Base-by-base conservation (phyloP, 805 yeast genomes). In the Teunomyces gatunensis region DNA sequence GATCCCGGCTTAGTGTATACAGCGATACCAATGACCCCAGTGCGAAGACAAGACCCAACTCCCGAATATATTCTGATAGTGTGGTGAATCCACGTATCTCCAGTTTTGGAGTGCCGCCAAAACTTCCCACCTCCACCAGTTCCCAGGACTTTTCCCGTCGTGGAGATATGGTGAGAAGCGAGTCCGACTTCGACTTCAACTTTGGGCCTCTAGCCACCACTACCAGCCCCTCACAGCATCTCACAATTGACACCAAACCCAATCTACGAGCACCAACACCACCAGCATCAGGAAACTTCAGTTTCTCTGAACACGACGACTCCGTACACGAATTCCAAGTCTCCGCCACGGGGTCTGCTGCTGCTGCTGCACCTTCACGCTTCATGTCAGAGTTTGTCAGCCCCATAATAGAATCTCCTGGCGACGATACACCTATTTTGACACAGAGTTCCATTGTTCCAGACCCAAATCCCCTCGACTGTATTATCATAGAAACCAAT, bases 241-340 rank as follows among this genome's bases (percentile, higher is more conserved):
- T 37, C 27, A 37, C 23, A 11, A 15, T 37, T 10, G 40, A 37
- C 12, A 37, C 40, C 18, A 23, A 9, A 3, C 15, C 27, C 27
- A 37, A 13, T 13, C 17, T 37, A 7, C 17, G 40, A 20, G 40
- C 28, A 6, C 29, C 40, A 7, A 37, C 40, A 9, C 39, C 39
- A n/a, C 39, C 39, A 20, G 18, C 20, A 23, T 29, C 40, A 37
- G 40, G 43, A 28, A 42, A 46, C 21, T 63, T 61, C 44, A 57
- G 63, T 46, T 63, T 63, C 47, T 58, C 63, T 6, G 67, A 63
- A 17, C 60, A 59, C 6, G 58, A 63, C 34, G 63, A 59, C 42
- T 55, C 65, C 6, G 53, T 58, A 13, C 54, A 48, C 18, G 57
- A 55, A 39, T 49, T 63, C 25, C 50, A 53, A 23, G 54, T 60